Evolutionary conservation across 495 filamentous ascomycete genomes (phyloP).

Genomic region (Xanthoparmelia taractica): DNA sequence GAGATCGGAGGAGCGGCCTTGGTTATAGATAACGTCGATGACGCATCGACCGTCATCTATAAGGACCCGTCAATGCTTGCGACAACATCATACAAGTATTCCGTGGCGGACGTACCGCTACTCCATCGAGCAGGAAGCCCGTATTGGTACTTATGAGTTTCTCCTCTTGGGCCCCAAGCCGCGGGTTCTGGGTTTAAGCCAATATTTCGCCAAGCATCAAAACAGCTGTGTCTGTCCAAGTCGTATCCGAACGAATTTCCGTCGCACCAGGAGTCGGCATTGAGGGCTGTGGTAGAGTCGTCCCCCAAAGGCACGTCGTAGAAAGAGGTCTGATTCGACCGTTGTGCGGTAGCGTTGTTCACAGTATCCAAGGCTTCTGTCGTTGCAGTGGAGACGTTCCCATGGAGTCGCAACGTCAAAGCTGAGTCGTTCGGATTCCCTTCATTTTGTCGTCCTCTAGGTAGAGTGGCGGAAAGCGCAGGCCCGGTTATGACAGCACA

Average conservation of each 20-base stretch:
- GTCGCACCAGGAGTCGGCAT: neutral
- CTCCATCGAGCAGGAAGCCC: constrained; percentile 2
- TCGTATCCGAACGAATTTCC: neutral
- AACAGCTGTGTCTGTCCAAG: constrained; percentile 2
- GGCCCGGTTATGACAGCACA: neutral
- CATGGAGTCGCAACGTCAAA: too few species aligned
- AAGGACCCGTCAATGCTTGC: neutral
- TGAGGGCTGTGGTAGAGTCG: neutral
- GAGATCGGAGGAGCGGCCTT: neutral
- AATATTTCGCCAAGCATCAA: neutral
- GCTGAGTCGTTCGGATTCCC: neutral
- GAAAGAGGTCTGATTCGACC: neutral
- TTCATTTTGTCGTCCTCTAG: neutral
- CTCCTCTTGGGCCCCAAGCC: neutral
- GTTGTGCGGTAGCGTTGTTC: too few species aligned
- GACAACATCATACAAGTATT: too few species aligned
- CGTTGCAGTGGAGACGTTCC: neutral
- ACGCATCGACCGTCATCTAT: constrained; percentile 3
- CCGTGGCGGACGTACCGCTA: neutral
- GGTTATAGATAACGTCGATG: neutral
- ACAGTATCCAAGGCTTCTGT: neutral
- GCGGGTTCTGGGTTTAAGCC: neutral
- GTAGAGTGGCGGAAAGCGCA: neutral
- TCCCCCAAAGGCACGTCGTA: neutral
- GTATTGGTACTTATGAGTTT: neutral